Base-by-base conservation (phyloP, 345 rosid species). In the Brassica nigra region DNA sequence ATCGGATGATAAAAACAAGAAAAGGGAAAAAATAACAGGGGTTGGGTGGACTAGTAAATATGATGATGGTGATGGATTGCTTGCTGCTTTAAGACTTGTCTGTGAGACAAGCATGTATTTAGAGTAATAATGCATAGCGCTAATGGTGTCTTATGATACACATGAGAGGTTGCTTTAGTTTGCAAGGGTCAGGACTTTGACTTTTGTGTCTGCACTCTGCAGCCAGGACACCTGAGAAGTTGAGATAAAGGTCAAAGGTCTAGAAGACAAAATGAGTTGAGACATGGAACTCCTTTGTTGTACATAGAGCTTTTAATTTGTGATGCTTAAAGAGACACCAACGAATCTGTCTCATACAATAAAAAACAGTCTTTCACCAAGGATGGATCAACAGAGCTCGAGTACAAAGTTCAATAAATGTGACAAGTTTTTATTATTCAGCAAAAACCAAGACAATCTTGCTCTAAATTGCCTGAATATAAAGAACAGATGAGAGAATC, bases 401-500 rank as follows among this genome's bases (percentile, higher is more conserved):
- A 37, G 62, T 73, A 73, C 27, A 78, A 18, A 37, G 55, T 73
- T 66, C 68, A 79, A 73, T 55, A 79, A 67, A 67, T 73, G 34
- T 47, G 57, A 59, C 78, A 73, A 79, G 69, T 42, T 79, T 67
- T 66, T 47, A 42, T 79, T 79, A 79, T 73, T 79, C 74, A 59
- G 74, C 69, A 59, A 79, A 73, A 15, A 14, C 16, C 74, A 73
- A 79, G 78, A 23, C 82, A 73, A 42, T 61, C 62, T 73, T 66
- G 68, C 78, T 66, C 68, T 66, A 30, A 58, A 31, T 29, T 58
- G 68, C 69, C 39, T 0, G 55, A 52, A 28, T 37, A 37, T 30
- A 55, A 36, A 3, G 28, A 74, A 6, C 36, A 73, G 15, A 44
- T 58, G 1, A 73, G 74, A 2, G 18, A 18, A n/a, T 15, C 59